Conservation (phyloP, 1,139 yeast species). For the Candida mesenterica region DNA sequence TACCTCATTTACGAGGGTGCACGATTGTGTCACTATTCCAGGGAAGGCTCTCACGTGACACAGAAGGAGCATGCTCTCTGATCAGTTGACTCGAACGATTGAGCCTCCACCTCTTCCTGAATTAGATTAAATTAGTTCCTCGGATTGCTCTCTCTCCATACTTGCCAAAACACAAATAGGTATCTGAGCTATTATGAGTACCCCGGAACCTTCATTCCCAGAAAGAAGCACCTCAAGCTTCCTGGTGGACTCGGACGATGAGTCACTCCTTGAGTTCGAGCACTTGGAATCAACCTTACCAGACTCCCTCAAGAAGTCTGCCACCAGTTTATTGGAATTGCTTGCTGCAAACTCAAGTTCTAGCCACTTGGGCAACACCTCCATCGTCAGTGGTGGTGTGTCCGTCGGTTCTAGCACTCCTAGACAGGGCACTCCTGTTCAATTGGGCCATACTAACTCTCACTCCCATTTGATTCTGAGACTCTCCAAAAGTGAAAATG, state of each 20-base stretch:
- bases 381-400: conserved; percentile 5
- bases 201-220: background rate
- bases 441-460: background rate
- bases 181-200: too few relatives aligned
- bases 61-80: too few relatives aligned
- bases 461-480: conserved; percentile 26
- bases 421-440: conserved; percentile 4
- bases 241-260: conserved; percentile 23
- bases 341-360: conserved; percentile 12
- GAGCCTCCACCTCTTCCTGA: too few relatives aligned
- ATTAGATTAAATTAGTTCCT: too few relatives aligned
- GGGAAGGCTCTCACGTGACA: too few relatives aligned
- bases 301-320: conserved; percentile 40
- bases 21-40: too few relatives aligned
- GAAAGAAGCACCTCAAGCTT: background rate
- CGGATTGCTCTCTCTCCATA: too few relatives aligned
- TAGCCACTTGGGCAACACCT: conserved; percentile 2
- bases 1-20: too few relatives aligned
- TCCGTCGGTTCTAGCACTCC: conserved; percentile 1
- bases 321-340: conserved; percentile 41
- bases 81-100: too few relatives aligned
- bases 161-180: too few relatives aligned
- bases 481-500: conserved; percentile 34
- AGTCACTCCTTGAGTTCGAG: conserved; percentile 37
- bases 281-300: conserved; percentile 47